phyloP scores from a whole-genome alignment of 2,329 filamentous ascomycete genomes.

The Fusarium newnesense region DNA sequence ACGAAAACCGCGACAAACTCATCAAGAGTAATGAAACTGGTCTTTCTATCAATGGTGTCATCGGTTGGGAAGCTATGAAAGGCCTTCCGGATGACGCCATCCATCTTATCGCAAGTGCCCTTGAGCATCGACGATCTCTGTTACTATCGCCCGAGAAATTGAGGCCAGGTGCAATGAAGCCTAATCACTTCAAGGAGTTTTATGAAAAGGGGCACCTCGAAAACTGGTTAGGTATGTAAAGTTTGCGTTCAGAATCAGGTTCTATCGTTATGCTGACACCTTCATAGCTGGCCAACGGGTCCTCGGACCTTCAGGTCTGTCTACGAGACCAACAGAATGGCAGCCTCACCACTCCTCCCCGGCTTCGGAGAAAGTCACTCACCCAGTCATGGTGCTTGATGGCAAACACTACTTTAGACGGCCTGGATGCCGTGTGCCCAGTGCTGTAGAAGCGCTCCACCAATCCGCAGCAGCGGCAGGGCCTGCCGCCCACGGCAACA shows the following conservation, averaged over 20 bases:
- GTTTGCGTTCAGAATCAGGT: no score
- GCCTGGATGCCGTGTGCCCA: background rate
- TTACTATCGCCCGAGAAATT: slow-evolving; percentile 34
- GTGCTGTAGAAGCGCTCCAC: slow-evolving; percentile 44
- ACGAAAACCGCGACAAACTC: slow-evolving; percentile 48
- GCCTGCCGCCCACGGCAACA: slow-evolving; percentile 24
- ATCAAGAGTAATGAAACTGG: slow-evolving; percentile 41
- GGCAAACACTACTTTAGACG: slow-evolving; percentile 45
- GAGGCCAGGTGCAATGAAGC: slow-evolving; percentile 18
- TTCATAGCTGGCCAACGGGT: slow-evolving; percentile 45
- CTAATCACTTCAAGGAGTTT: slow-evolving; percentile 43
- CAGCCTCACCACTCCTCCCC: slow-evolving; percentile 36
- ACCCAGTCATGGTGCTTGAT: slow-evolving; percentile 31
- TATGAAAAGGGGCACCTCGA: slow-evolving; percentile 43
- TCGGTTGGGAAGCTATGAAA: slow-evolving; percentile 38
- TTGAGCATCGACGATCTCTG: slow-evolving; percentile 46
- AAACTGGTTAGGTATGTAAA: slow-evolving; percentile 52
- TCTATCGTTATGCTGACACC: slow-evolving; percentile 23
- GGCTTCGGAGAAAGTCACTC: slow-evolving; percentile 23
- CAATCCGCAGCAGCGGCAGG: slow-evolving; percentile 45
- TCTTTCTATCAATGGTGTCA: slow-evolving; percentile 3
- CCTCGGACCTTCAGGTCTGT: slow-evolving; percentile 45
- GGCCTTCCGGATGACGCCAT: slow-evolving; percentile 42
- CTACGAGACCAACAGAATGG: slow-evolving; percentile 37
- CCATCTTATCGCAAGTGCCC: slow-evolving; percentile 47